A percentile compares a stretch with the other conserved stretches of the same genome.
These are phyloP conservation scores for Phaeotremella skinneri DNA, from an alignment of 768 basidiomycete genomes.

Conservation along the genomic window DNA sequence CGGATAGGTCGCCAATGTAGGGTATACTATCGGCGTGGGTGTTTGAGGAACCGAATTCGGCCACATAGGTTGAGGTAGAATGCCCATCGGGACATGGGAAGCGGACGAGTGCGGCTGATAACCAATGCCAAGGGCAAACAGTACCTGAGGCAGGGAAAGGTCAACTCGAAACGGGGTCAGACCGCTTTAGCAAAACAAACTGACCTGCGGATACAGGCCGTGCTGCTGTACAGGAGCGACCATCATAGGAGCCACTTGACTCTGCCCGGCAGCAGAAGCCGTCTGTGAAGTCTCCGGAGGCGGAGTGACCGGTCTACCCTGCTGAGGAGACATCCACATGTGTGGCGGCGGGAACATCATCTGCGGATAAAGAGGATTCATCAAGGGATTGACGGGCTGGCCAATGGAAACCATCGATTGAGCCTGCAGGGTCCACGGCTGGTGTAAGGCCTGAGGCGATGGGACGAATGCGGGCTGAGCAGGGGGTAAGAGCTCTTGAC, in stretches of 20 bases:
- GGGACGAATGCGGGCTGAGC: neutral
- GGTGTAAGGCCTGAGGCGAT: neutral
- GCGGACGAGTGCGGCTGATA: neutral
- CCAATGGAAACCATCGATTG: neutral
- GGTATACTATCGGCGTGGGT: neutral
- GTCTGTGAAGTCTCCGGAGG: neutral
- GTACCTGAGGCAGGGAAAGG: neutral
- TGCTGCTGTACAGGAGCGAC: neutral
- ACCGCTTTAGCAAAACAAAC: neutral
- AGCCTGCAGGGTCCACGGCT: neutral
- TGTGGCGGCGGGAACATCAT: neutral
- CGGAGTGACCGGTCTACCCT: neutral
- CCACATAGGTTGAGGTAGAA: neutral
- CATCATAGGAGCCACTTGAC: neutral
- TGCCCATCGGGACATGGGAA: neutral
- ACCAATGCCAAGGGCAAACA: neutral
- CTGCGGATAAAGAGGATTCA: neutral
- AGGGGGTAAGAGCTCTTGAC: neutral
- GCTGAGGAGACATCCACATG: constrained; percentile 7
- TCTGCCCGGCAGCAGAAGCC: neutral
- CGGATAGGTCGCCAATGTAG: neutral
- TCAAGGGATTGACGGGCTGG: neutral
- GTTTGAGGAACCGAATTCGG: neutral
- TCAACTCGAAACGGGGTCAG: no score
- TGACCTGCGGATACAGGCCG: constrained; percentile 1